Evolutionary conservation across 2,329 filamentous ascomycete species (phyloP).

Genomic region (Ceratocystis lukuohia): DNA sequence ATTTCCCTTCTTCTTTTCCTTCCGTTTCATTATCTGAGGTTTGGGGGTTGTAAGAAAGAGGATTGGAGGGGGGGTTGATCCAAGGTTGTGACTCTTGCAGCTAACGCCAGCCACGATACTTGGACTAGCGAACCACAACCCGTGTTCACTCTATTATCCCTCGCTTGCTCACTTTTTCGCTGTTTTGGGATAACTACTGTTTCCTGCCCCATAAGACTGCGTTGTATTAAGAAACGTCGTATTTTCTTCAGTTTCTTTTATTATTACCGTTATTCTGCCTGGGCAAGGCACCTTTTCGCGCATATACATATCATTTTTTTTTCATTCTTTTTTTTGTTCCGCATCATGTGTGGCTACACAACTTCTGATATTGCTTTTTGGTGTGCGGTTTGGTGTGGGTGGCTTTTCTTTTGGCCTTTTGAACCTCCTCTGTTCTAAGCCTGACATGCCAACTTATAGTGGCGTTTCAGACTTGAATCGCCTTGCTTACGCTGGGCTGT

Average conservation of each 20-base stretch:
- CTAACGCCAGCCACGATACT: neutral
- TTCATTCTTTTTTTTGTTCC: neutral
- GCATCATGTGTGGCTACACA: neutral
- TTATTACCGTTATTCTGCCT: neutral
- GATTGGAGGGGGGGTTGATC: neutral
- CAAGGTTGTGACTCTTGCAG: neutral
- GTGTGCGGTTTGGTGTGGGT: neutral
- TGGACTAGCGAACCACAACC: neutral
- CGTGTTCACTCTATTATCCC: neutral
- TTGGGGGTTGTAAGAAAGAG: neutral
- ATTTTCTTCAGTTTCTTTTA: neutral
- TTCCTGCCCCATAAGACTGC: neutral
- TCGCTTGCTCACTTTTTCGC: neutral
- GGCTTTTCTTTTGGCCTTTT: neutral
- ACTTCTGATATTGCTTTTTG: neutral
- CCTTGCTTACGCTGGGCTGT: neutral
- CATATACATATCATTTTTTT: neutral
- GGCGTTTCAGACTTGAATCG: neutral
- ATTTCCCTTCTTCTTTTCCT: neutral
- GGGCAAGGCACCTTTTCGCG: neutral
- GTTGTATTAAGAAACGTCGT: neutral
- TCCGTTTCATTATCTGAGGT: neutral
- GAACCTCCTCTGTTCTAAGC: neutral
- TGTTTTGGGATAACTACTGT: constrained; percentile 1
- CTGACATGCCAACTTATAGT: neutral